phyloP scores from a whole-genome alignment of 2,329 filamentous ascomycete species.

The Diaporthe velutina region DNA sequence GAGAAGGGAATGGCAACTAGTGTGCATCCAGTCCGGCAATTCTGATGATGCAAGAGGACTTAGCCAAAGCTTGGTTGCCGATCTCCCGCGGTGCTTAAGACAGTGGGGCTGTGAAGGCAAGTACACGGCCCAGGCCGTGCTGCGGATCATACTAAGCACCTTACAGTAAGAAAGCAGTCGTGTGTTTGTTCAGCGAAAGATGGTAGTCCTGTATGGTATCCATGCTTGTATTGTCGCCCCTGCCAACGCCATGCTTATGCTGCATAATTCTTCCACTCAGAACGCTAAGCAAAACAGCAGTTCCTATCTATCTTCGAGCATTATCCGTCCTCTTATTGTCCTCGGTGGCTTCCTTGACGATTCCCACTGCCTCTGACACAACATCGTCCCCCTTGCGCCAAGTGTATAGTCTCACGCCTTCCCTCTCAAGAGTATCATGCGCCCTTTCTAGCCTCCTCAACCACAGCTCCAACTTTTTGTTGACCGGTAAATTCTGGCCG shows the following conservation, averaged over 20 bases:
- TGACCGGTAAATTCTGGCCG: slow-evolving; percentile 50
- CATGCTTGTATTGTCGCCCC: neutral
- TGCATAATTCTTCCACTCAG: neutral
- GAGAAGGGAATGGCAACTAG: neutral
- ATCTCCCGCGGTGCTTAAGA: slow-evolving; percentile 12
- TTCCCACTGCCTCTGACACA: slow-evolving; percentile 71
- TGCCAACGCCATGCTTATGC: slow-evolving; percentile 33
- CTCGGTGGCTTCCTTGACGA: slow-evolving; percentile 69
- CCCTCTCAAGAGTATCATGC: slow-evolving; percentile 69
- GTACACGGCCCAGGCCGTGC: too few relatives aligned
- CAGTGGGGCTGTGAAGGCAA: neutral
- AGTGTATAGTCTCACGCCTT: slow-evolving; percentile 77
- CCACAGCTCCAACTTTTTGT: slow-evolving; percentile 82
- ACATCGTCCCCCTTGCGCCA: slow-evolving; percentile 83
- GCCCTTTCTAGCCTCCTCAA: slow-evolving; percentile 75
- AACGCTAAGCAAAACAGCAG: neutral
- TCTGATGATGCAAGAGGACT: neutral
- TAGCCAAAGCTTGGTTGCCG: slow-evolving; percentile 12
- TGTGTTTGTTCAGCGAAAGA: neutral
- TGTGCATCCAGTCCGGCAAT: neutral
- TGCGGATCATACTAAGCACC: neutral
- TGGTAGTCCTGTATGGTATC: neutral
- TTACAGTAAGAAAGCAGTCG: neutral
- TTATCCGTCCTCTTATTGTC: slow-evolving; percentile 49
- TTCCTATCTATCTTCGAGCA: slow-evolving; percentile 13